A percentile compares a stretch with the other conserved stretches of the same genome.
phyloP scores from a whole-genome alignment of 345 rosid genomes.

The Brassica cretica region DNA sequence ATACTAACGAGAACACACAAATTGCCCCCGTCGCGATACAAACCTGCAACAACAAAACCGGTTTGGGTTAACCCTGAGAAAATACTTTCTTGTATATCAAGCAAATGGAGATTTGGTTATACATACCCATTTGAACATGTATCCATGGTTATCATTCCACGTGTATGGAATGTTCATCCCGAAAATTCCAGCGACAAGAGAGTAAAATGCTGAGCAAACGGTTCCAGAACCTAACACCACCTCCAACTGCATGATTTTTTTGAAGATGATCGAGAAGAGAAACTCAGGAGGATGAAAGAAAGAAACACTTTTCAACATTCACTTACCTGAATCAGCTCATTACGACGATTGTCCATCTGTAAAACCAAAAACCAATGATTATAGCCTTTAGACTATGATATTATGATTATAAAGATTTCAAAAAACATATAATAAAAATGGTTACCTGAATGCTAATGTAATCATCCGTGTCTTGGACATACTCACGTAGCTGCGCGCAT shows the following conservation, averaged over 20 bases:
- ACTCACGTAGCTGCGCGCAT: constrained; percentile 79
- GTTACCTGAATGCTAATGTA: constrained; percentile 92
- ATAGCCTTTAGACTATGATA: not conserved
- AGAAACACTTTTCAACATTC: not conserved
- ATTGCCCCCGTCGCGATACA: constrained; percentile 49
- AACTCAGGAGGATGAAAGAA: not conserved
- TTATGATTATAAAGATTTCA: constrained; percentile 1
- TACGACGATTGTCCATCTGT: constrained; percentile 97
- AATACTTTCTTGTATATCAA: not conserved
- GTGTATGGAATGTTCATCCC: constrained; percentile 95
- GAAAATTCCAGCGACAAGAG: constrained; percentile 81
- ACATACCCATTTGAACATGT: constrained; percentile 82
- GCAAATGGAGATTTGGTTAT: not conserved
- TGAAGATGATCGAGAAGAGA: constrained; percentile 14
- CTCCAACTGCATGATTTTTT: constrained; percentile 62
- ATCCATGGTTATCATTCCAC: constrained; percentile 69
- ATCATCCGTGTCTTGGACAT: constrained; percentile 95
- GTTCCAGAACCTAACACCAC: constrained; percentile 78
- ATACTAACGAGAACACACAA: constrained; percentile 47
- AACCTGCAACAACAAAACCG: constrained; percentile 50
- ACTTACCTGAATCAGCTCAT: constrained; percentile 89
- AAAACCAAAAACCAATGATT: constrained; percentile 1
- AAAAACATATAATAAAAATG: not conserved
- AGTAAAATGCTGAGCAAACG: constrained; percentile 58
- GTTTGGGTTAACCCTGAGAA: not conserved